Conservation (phyloP, 2,329 filamentous ascomycete genomes). For the Aspergillus hiratsukae region DNA sequence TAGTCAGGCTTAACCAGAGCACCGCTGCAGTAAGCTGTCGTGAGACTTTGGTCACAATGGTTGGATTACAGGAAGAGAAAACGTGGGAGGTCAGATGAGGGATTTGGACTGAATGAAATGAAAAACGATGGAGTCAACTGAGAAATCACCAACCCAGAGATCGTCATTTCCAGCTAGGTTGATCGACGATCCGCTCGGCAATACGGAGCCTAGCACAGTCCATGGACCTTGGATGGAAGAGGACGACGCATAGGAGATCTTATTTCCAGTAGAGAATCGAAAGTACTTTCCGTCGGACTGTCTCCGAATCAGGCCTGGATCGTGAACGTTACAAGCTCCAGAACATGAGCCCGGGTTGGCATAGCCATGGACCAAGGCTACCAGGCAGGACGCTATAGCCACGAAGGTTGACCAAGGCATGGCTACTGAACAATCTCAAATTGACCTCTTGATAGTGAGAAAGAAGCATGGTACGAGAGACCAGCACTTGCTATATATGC, state of each 20-base stretch:
- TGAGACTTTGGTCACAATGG: too few relatives aligned
- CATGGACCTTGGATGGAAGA: conserved; percentile 48
- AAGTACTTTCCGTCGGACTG: conserved; percentile 48
- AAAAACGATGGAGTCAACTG: not conserved
- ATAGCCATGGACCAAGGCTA: conserved; percentile 22
- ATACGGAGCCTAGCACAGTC: conserved; percentile 44
- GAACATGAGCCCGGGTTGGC: conserved; percentile 28
- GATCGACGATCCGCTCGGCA: conserved; percentile 45
- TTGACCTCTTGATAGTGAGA: not conserved
- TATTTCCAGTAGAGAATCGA: conserved; percentile 50
- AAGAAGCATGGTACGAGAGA: not conserved
- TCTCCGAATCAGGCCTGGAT: conserved; percentile 47
- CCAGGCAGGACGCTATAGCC: not conserved
- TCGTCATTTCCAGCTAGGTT: conserved; percentile 44
- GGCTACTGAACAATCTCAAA: not conserved
- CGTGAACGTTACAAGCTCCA: conserved; percentile 38
- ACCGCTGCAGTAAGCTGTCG: too few relatives aligned
- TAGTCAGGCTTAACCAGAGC: not conserved
- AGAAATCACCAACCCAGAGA: conserved; percentile 42
- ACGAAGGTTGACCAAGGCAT: not conserved
- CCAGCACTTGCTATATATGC: not conserved
- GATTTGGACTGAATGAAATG: not conserved
- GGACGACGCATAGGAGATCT: conserved; percentile 48
- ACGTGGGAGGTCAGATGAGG: not conserved
- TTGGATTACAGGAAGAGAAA: too few relatives aligned